These are phyloP conservation scores for Stipa capillata DNA, from an alignment of 176 grass and related monocot species.

Conservation along the genomic window DNA sequence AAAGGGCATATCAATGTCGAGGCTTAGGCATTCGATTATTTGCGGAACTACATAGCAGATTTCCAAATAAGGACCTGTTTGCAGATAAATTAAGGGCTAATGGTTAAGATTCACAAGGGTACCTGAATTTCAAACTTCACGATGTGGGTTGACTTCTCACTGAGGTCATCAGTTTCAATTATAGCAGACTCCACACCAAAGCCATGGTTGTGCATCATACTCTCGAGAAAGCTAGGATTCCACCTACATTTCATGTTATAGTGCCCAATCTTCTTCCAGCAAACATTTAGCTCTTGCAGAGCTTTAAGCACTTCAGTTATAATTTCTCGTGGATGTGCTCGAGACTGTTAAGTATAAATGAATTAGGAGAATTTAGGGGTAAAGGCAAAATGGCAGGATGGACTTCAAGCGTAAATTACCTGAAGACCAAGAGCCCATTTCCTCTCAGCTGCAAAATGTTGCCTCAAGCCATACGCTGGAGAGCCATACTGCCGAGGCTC, in stretches of 20 bases:
- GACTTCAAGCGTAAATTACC: conserved; percentile 23
- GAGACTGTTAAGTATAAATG: conserved; percentile 47
- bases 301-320: conserved; percentile 84
- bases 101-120: conserved; percentile 4
- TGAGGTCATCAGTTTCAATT: conserved; percentile 54
- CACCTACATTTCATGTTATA: conserved; percentile 99
- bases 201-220: conserved; percentile 53
- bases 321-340: conserved; percentile 81
- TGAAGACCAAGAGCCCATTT: conserved; percentile 96
- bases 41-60: background rate
- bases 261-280: conserved; percentile 91
- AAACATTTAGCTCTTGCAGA: conserved; percentile 79
- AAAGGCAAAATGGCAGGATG: background rate
- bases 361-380: background rate
- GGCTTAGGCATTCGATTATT: background rate
- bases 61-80: background rate
- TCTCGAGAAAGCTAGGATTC: conserved; percentile 46
- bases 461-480: conserved; percentile 45
- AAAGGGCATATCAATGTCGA: background rate
- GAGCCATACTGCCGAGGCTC: conserved; percentile 42
- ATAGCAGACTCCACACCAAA: conserved; percentile 53
- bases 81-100: background rate
- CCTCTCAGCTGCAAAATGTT: conserved; percentile 64
- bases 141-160: conserved; percentile 21
- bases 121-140: conserved; percentile 99